These are phyloP conservation scores for Phlyctochytrium bullatum DNA, from an alignment of 192 early-diverging fungal genomes.

Conservation along the genomic window DNA sequence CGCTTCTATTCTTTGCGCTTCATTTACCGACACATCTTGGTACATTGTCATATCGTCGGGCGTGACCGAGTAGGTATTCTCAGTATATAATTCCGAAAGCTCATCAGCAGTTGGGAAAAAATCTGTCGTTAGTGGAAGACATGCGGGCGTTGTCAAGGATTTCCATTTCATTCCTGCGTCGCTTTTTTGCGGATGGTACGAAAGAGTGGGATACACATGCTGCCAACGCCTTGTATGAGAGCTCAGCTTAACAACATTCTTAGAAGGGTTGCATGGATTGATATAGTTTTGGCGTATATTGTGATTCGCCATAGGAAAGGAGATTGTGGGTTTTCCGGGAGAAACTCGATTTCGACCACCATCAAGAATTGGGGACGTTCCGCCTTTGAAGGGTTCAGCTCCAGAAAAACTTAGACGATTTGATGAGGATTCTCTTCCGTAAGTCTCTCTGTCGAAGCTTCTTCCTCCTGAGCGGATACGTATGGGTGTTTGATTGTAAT, in stretches of 20 bases:
- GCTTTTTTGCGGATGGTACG: constrained; percentile 42
- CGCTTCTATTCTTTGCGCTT: constrained; percentile 30
- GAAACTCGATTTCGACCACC: neutral
- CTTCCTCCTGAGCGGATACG: neutral
- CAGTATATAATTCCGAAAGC: constrained; percentile 60
- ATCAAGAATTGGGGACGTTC: constrained; percentile 5
- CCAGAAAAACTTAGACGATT: constrained; percentile 17
- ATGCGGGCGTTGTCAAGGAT: constrained; percentile 88
- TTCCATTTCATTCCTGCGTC: constrained; percentile 78
- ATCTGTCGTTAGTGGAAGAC: constrained; percentile 89
- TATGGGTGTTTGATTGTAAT: constrained; percentile 1
- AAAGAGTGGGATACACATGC: constrained; percentile 73
- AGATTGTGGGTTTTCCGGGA: constrained; percentile 2
- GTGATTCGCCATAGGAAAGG: neutral
- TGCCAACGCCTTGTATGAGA: constrained; percentile 72
- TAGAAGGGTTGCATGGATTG: constrained; percentile 30
- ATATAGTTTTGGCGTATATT: constrained; percentile 21
- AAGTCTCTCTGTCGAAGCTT: neutral
- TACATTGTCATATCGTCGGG: constrained; percentile 34
- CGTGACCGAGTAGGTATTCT: constrained; percentile 73
- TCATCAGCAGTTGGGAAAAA: constrained; percentile 73
- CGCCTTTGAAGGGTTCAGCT: constrained; percentile 27
- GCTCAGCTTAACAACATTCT: constrained; percentile 39
- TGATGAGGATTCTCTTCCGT: neutral
- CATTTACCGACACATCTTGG: constrained; percentile 21